Conservation (phyloP, 202 grass and related monocot species). For the Digitaria exilis region DNA sequence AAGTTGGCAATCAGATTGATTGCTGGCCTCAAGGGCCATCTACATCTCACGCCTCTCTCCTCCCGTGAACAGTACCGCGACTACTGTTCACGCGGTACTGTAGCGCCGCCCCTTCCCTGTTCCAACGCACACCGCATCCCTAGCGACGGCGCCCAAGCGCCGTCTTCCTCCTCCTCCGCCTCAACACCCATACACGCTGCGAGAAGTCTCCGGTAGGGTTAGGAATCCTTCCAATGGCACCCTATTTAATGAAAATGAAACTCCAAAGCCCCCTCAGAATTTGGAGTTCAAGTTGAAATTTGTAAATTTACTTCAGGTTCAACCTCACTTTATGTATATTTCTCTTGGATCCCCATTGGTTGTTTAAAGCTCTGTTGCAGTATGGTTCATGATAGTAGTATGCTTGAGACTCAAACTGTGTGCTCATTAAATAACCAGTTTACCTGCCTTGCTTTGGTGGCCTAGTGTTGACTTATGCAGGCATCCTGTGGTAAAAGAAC, state of each 20-base stretch:
- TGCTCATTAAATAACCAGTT: not conserved
- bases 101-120: no score
- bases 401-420: not conserved
- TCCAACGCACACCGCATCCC: no score
- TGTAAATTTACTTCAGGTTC: not conserved
- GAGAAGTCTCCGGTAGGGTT: no score
- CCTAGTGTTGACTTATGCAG: not conserved
- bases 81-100: no score
- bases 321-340: not conserved
- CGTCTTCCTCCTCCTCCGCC: no score
- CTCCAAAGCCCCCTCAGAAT: not conserved
- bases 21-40: no score
- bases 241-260: not conserved
- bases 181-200: no score
- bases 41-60: no score
- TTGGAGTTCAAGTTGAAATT: not conserved
- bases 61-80: no score
- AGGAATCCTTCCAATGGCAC: no score
- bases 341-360: not conserved
- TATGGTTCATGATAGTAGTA: conserved; percentile 14
- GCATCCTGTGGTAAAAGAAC: not conserved
- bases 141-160: no score
- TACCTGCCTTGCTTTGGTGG: not conserved
- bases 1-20: no score
- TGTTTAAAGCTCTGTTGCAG: not conserved